Evolutionary conservation across 371 early-diverging fungal species (phyloP), one percentile per base, ranked within the genome.

Genomic region (Paraphysoderma sedebokerense): DNA sequence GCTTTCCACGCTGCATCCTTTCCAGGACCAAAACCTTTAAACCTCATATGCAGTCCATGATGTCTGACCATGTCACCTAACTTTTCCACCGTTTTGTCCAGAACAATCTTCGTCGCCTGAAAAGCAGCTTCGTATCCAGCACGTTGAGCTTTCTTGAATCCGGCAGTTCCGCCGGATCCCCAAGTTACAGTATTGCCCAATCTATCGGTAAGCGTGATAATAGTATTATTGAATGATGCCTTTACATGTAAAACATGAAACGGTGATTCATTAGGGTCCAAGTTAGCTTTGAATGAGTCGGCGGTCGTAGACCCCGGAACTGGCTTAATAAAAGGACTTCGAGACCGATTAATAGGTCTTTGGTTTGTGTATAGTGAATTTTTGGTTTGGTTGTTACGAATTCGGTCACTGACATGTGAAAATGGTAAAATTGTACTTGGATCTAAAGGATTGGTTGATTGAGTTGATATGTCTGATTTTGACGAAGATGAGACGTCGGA

Each of bases 11-110:
- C 87, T 39, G 91, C 91, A 51, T 92, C 91, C 36, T 92, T 63
- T 15, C 92, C 95, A 0, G 87, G 80, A 4, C 95, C 95, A 55
- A 90, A 89, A 11, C 90, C 91, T 52, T 85, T 85, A 23, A 93
- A 63, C 46, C 77, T 68, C 27, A 93, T 58, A 60, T 91, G 85
- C 26, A 89, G 51, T 22, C 71, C 75, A 19, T 57, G 55, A 22
- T 79, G 66, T 36, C 66, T 68, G 28, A 82, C 66, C 22, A 71
- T 72, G 7, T 42, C 42, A 2, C 42, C 42, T 17, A 24, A 20
- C 58, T 70, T 73, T 54, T 77, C 75, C 48, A 71, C 59, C 49
- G 73, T 72, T 48, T 74, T 77, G 24, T 72, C 71, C 47, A 81
- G 62, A 39, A 91, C 47, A 55, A 80, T 74, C 44, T 68, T 49